These are phyloP conservation scores for Rhodocollybia butyracea DNA, from an alignment of 768 basidiomycete genomes.

Conservation along the genomic window DNA sequence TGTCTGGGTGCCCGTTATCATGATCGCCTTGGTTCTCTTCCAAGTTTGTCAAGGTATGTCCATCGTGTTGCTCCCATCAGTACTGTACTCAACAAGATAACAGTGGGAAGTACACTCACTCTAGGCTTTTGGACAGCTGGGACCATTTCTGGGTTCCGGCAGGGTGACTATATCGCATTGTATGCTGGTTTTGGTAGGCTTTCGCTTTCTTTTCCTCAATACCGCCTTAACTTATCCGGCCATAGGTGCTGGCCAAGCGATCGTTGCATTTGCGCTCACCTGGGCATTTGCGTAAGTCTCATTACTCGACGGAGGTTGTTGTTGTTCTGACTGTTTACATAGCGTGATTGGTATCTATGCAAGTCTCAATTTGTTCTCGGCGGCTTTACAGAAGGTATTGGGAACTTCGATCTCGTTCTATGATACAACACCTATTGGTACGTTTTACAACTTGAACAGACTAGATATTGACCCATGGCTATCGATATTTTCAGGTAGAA, in stretches of 20 bases:
- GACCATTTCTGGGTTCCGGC: conserved; percentile 50
- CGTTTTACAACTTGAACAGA: conserved; percentile 4
- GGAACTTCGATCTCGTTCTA: conserved; percentile 65
- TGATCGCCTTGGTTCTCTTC: conserved; percentile 38
- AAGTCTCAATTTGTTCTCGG: conserved; percentile 50
- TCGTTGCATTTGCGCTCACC: conserved; percentile 49
- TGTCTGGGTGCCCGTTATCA: conserved; percentile 43
- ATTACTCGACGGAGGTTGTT: not conserved
- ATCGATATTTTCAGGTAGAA: conserved; percentile 44
- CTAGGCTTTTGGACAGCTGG: conserved; percentile 70
- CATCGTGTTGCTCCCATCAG: not conserved
- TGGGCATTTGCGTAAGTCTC: conserved; percentile 46
- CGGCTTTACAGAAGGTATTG: conserved; percentile 54
- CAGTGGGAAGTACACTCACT: conserved; percentile 64
- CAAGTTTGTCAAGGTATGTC: conserved; percentile 48
- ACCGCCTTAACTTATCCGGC: not conserved
- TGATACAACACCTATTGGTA: conserved; percentile 70
- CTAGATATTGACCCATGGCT: not conserved
- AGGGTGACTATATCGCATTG: conserved; percentile 68
- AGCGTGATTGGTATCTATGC: conserved; percentile 38
- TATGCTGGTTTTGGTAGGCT: conserved; percentile 43
- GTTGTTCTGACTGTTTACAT: no score
- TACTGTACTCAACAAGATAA: not conserved
- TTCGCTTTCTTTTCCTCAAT: not conserved
- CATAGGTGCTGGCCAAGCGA: conserved; percentile 43